Conservation (phyloP, 169 alveolate species). For the Cryptosporidium sp. region DNA sequence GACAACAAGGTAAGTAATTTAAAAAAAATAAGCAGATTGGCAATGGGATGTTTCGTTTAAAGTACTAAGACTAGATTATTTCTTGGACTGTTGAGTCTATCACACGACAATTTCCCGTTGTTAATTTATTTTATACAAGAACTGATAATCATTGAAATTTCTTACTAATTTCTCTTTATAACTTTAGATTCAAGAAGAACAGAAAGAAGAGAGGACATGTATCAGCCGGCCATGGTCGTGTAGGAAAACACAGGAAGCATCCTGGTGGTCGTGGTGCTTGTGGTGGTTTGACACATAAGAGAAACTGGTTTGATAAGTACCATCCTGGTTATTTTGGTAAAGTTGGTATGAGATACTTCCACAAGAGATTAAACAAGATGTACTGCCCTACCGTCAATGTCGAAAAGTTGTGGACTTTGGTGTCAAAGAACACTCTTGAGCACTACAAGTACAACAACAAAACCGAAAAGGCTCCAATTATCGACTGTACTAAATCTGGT, state of each 20-base stretch:
- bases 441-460: slow-evolving; percentile 86
- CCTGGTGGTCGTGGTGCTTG: slow-evolving; percentile 99
- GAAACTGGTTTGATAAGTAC: slow-evolving; percentile 94
- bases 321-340: slow-evolving; percentile 99
- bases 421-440: slow-evolving; percentile 91
- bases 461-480: slow-evolving; percentile 93
- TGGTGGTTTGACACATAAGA: slow-evolving; percentile 97
- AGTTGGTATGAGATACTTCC: slow-evolving; percentile 98
- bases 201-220: slow-evolving; percentile 99
- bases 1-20: slow-evolving; percentile 61
- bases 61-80: background rate
- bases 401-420: slow-evolving; percentile 95
- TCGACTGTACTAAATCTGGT: slow-evolving; percentile 97
- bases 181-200: slow-evolving; percentile 91
- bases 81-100: background rate
- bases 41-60: background rate
- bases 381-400: slow-evolving; percentile 93
- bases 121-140: too few species aligned
- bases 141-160: background rate
- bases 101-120: background rate
- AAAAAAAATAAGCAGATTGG: background rate
- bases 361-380: slow-evolving; percentile 89
- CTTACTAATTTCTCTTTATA: slow-evolving; percentile 30
- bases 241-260: slow-evolving; percentile 99
- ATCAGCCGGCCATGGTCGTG: slow-evolving; percentile 98